Percentiles rank a stretch among this genome's conserved stretches.
Conservation (phyloP, 2,329 filamentous ascomycete species). For the Ophiostoma angusticollis region DNA sequence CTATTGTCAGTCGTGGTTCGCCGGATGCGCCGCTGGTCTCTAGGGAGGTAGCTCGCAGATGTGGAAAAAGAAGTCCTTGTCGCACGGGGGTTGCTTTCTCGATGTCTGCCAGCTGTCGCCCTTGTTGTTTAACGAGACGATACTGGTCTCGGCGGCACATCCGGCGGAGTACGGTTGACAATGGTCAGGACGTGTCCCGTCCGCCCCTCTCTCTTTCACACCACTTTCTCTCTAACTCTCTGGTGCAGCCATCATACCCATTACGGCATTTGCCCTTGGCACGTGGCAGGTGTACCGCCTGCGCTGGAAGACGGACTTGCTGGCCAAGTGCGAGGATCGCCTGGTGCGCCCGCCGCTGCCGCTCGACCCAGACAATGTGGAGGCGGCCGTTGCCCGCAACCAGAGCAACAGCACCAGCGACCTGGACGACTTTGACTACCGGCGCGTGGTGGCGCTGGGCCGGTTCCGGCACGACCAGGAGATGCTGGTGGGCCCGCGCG, state of each 20-base stretch:
- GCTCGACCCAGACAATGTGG: constrained; percentile 61
- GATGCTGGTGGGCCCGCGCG: constrained; percentile 87
- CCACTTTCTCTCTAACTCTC: neutral
- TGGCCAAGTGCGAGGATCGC: constrained; percentile 85
- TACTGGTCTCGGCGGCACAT: no score
- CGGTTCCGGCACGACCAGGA: constrained; percentile 75
- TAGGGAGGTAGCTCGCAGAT: no score
- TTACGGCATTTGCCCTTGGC: constrained; percentile 81
- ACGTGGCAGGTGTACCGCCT: constrained; percentile 93
- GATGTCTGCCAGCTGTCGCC: no score
- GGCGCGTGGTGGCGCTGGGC: constrained; percentile 66
- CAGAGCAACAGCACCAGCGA: constrained; percentile 1
- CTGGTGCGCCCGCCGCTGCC: constrained; percentile 76
- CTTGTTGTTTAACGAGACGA: no score
- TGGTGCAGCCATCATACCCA: constrained; percentile 59
- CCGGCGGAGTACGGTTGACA: no score
- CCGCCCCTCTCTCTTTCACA: constrained; percentile 3
- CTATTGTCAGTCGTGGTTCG: no score
- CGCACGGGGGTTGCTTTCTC: no score
- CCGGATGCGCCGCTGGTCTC: no score
- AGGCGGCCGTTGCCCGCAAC: constrained; percentile 57
- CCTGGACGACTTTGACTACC: constrained; percentile 68
- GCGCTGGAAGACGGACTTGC: constrained; percentile 83
- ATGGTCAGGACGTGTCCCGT: no score
- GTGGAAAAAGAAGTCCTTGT: no score